Percentiles rank a stretch among this genome's conserved stretches.
These are phyloP conservation scores for Backusella tuberculispora DNA, from an alignment of 192 early-diverging fungal species.

Conservation along the genomic window DNA sequence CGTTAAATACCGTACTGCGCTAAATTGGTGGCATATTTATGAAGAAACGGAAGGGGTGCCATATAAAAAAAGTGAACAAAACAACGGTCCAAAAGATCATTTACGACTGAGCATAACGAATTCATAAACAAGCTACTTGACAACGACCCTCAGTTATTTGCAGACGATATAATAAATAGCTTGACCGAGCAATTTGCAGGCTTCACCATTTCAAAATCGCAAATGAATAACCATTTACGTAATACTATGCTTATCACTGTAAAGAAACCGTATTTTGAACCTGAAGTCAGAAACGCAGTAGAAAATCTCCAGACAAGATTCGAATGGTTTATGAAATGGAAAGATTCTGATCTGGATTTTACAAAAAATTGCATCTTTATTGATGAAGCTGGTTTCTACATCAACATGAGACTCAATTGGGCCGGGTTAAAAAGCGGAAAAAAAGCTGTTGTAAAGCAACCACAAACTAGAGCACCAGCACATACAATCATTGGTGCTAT, in stretches of 20 bases:
- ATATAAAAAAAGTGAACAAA: slow-evolving; percentile 24
- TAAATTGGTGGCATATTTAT: slow-evolving; percentile 21
- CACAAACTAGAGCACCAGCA: slow-evolving; percentile 14
- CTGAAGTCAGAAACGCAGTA: neutral
- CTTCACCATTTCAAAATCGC: too few relatives aligned
- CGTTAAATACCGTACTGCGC: slow-evolving; percentile 16
- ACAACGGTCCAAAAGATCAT: slow-evolving; percentile 21
- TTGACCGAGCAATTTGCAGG: too few relatives aligned
- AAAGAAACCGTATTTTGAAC: neutral
- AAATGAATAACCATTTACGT: too few relatives aligned
- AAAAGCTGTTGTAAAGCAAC: slow-evolving; percentile 8
- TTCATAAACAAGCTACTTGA: neutral
- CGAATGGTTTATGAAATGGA: too few relatives aligned
- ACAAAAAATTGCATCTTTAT: too few relatives aligned
- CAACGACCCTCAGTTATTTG: too few relatives aligned
- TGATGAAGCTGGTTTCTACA: slow-evolving; percentile 1
- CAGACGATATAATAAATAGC: too few relatives aligned
- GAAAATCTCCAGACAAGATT: slow-evolving; percentile 18
- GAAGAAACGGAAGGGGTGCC: slow-evolving; percentile 16
- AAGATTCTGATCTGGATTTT: too few relatives aligned
- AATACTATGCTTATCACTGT: too few relatives aligned
- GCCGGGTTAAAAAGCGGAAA: slow-evolving; percentile 11
- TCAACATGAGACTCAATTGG: slow-evolving; percentile 18
- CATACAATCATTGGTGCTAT: slow-evolving; percentile 22
- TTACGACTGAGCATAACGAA: slow-evolving; percentile 21